These are phyloP conservation scores for Biscogniauxia marginata DNA, from an alignment of 2,329 filamentous ascomycete species.

Conservation along the genomic window DNA sequence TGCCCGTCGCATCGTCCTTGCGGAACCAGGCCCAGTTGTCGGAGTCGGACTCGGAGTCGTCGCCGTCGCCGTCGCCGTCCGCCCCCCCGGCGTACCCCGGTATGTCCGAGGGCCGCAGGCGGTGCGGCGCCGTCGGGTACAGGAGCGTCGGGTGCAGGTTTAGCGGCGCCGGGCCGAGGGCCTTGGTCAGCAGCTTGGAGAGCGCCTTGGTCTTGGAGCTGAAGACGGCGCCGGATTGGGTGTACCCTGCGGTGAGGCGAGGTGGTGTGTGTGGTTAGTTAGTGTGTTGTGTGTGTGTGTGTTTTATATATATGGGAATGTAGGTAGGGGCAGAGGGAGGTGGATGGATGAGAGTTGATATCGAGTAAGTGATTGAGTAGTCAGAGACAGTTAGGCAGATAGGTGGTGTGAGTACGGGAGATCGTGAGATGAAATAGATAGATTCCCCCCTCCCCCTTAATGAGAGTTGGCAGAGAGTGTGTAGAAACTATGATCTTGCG, in stretches of 20 bases:
- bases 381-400: not conserved
- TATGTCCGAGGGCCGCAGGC: slow-evolving; percentile 63
- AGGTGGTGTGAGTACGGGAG: no score
- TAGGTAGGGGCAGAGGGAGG: no score
- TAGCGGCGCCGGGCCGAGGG: slow-evolving; percentile 59
- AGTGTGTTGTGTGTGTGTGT: no score
- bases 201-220: slow-evolving; percentile 84
- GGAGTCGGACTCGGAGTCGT: slow-evolving; percentile 49
- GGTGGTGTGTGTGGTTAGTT: not conserved
- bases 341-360: not conserved
- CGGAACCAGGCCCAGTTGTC: slow-evolving; percentile 84
- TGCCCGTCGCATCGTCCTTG: slow-evolving; percentile 61
- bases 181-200: slow-evolving; percentile 75
- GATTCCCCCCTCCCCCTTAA: no score
- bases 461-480: no score
- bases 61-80: slow-evolving; percentile 47
- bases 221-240: slow-evolving; percentile 84
- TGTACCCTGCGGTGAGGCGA: slow-evolving; percentile 62
- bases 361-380: not conserved
- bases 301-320: no score
- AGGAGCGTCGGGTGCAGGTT: slow-evolving; percentile 54
- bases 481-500: not conserved
- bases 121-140: slow-evolving; percentile 69
- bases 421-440: no score
- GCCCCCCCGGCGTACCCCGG: slow-evolving; percentile 57